Evolutionary conservation across 2,329 filamentous ascomycete genomes (phyloP).

Genomic region (Eurotiales sp.): DNA sequence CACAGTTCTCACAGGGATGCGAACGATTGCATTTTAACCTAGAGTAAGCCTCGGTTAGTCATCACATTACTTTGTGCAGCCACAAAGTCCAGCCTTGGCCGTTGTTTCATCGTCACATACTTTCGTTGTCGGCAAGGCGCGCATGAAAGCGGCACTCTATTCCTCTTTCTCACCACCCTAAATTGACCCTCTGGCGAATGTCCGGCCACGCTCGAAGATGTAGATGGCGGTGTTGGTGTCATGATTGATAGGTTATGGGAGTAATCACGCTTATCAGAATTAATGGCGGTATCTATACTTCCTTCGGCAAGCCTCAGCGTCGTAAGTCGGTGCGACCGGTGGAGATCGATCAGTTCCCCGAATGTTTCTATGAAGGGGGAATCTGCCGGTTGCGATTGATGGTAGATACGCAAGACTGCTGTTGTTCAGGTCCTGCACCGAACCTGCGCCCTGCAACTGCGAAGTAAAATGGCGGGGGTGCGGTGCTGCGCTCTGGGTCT

Average conservation of each 20-base stretch:
- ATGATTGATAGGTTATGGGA: constrained; percentile 24
- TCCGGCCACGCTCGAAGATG: constrained; percentile 67
- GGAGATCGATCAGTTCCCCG: background rate
- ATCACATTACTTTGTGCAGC: constrained; percentile 10
- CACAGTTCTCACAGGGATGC: constrained; percentile 90
- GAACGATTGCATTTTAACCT: constrained; percentile 88
- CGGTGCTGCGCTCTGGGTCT: background rate
- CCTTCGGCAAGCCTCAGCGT: background rate
- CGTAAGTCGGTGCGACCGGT: background rate
- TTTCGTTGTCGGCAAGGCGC: constrained; percentile 88
- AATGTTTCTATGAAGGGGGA: background rate
- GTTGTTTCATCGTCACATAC: constrained; percentile 52
- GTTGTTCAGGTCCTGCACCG: background rate
- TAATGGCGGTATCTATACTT: background rate
- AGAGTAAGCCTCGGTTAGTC: constrained; percentile 9
- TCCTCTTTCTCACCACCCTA: constrained; percentile 84
- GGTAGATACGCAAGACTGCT: background rate
- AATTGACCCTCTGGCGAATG: constrained; percentile 84
- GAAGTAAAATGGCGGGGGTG: background rate
- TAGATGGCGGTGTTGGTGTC: constrained; percentile 45
- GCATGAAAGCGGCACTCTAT: constrained; percentile 87
- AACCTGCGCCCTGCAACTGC: background rate
- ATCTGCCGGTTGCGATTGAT: background rate
- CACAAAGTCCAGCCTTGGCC: too few species aligned
- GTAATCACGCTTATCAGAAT: too few species aligned